Conservation (phyloP, 73 alveolate genomes). For the Loxodes magnus region DNA sequence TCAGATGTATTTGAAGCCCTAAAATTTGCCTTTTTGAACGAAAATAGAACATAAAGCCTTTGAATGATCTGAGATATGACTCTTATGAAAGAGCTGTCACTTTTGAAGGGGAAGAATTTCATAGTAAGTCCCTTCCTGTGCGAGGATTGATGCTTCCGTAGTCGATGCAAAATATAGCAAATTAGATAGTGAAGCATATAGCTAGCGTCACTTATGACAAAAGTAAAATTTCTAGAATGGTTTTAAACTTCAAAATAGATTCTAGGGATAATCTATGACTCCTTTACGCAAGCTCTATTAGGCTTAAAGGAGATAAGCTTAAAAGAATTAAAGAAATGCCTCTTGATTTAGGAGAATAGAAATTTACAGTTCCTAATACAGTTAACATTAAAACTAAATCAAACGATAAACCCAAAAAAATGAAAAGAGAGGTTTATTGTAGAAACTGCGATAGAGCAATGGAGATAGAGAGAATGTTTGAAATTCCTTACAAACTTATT, state of each 20-base stretch:
- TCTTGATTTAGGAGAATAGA: not conserved
- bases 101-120: constrained; percentile 74
- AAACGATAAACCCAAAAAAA: not conserved
- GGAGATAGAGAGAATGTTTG: constrained; percentile 10
- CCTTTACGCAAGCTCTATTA: constrained; percentile 33
- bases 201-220: constrained; percentile 48
- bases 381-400: constrained; percentile 1
- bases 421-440: not conserved
- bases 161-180: constrained; percentile 53
- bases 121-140: constrained; percentile 36
- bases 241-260: constrained; percentile 55
- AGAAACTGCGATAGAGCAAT: not conserved
- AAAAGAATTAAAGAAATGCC: too few relatives aligned
- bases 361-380: not conserved
- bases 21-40: constrained; percentile 49
- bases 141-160: constrained; percentile 55
- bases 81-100: constrained; percentile 57
- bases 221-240: constrained; percentile 58
- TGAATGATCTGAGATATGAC: constrained; percentile 34
- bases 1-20: constrained; percentile 72
- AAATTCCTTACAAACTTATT: not conserved
- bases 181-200: constrained; percentile 57
- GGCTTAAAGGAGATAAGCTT: not conserved
- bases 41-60: constrained; percentile 46
- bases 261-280: constrained; percentile 58